phyloP scores from a whole-genome alignment of 2,329 filamentous ascomycete genomes.

The Raffaelea albimanens region DNA sequence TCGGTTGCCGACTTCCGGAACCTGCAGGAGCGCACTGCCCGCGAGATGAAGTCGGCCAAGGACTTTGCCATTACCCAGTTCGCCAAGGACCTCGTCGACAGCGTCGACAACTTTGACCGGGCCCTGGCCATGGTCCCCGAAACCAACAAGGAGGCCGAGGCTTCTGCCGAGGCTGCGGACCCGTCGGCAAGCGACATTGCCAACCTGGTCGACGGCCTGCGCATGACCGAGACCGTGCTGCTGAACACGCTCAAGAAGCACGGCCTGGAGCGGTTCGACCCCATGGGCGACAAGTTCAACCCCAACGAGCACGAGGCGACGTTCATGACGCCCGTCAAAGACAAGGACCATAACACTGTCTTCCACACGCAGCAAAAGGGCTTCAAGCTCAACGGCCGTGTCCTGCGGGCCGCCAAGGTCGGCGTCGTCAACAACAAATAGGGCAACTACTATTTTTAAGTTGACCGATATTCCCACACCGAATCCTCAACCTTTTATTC shows the following conservation, averaged over 20 bases:
- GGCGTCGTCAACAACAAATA: constrained; percentile 81
- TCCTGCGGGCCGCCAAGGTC: constrained; percentile 88
- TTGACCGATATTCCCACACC: background rate
- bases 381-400: constrained; percentile 83
- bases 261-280: constrained; percentile 82
- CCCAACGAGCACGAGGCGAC: constrained; percentile 95
- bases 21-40: constrained; percentile 86
- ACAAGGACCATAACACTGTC: constrained; percentile 82
- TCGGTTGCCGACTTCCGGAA: constrained; percentile 96
- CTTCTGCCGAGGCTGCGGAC: constrained; percentile 18
- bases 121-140: constrained; percentile 70
- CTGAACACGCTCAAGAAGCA: constrained; percentile 88
- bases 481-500: background rate
- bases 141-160: constrained; percentile 54
- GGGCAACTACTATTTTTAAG: background rate
- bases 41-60: constrained; percentile 77
- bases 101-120: constrained; percentile 93
- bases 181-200: constrained; percentile 46
- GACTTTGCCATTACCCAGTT: constrained; percentile 96
- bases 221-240: constrained; percentile 89
- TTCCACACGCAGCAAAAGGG: constrained; percentile 94
- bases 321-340: constrained; percentile 81
- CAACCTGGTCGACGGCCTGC: constrained; percentile 78
- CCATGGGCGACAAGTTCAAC: constrained; percentile 80
- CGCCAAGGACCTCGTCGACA: constrained; percentile 89